Percentiles rank a stretch among this genome's conserved stretches.
Evolutionary conservation across 2,329 filamentous ascomycete genomes (phyloP).

Genomic region (Cercospora canescens): DNA sequence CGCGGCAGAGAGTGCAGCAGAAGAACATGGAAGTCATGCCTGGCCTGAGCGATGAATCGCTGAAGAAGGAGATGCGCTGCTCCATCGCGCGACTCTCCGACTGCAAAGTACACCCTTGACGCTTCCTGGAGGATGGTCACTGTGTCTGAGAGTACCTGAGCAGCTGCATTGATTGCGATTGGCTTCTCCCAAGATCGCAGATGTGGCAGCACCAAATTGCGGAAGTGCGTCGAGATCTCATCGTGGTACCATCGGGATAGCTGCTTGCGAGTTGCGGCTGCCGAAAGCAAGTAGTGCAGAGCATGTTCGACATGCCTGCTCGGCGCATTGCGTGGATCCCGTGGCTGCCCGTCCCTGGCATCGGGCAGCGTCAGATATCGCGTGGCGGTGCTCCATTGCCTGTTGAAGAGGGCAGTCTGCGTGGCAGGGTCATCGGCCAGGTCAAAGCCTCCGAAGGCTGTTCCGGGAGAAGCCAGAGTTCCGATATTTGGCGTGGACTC

Average conservation of each 20-base stretch:
- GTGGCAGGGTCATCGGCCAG: constrained; percentile 39
- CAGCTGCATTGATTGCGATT: constrained; percentile 30
- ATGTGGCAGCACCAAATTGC: constrained; percentile 30
- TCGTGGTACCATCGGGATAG: constrained; percentile 48
- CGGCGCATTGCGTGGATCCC: constrained; percentile 5
- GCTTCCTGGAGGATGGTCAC: constrained; percentile 38
- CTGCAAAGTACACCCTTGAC: constrained; percentile 39
- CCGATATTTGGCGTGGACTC: constrained; percentile 46
- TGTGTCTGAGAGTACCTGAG: constrained; percentile 39
- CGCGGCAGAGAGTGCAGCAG: constrained; percentile 32
- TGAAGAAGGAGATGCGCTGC: neutral
- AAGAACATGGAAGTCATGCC: constrained; percentile 27
- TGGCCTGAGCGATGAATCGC: constrained; percentile 11
- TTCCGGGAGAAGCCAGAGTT: constrained; percentile 38
- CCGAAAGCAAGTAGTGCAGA: constrained; percentile 15
- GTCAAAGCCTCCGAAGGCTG: constrained; percentile 42
- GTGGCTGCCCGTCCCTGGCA: neutral
- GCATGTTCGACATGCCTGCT: constrained; percentile 21
- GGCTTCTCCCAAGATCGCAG: constrained; percentile 29
- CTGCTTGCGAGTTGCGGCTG: constrained; percentile 29
- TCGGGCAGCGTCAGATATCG: constrained; percentile 36
- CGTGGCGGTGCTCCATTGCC: constrained; percentile 51
- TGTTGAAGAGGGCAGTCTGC: constrained; percentile 39
- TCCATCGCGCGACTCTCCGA: neutral
- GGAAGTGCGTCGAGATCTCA: constrained; percentile 46